Evolutionary conservation across 768 basidiomycete genomes (phyloP), one percentile per base, ranked within the genome.

Genomic region (Lactarius quietus): DNA sequence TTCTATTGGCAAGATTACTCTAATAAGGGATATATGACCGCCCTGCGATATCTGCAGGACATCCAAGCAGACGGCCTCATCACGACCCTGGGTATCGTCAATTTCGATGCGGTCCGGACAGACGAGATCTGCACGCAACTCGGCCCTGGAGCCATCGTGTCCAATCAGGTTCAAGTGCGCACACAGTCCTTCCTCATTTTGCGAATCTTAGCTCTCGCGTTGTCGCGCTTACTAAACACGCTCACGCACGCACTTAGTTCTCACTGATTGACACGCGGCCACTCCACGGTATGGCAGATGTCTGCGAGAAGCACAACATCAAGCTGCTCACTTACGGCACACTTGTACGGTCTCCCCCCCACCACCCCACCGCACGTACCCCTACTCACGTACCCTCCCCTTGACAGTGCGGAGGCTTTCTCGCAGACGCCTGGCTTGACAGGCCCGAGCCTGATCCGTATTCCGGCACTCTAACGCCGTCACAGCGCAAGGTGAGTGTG

Each of bases 251-350:
- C 38, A 8, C 15, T 31, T 68, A 93, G 92, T 92, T 92, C 71
- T 93, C 92, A 7, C 74, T 93, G 57, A 86, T 93, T 68, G 92
- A 93, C 72, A 86, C 85, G 6, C 83, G 92, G 6, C 89, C 89
- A 15, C 78, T 90, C 51, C 84, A 90, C 70, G 89, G 84, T 33
- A 88, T 93, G 89, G 82, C 83, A 3, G 85, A 87, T 59, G 87
- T 92, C 15, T 93, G 92, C 71, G 77, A 83, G 73, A 84, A 84
- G 69, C 88, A 93, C 71, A 78, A 79, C 39, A 74, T 93, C 65
- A 92, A 90, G 71, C 78, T 93, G 20, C 76, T 93, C 36, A 90
- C 92, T 43, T 93, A 93, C 68, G 92, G 92, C 20, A 90, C 92
- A 0, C 74, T 93, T 69, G 92, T 92, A 63, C 69, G 86, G 74